Percentiles rank a stretch among this genome's conserved stretches.
Evolutionary conservation across 1,284 basidiomycete genomes (phyloP).

Genomic region (Ceratobasidium papillatum): DNA sequence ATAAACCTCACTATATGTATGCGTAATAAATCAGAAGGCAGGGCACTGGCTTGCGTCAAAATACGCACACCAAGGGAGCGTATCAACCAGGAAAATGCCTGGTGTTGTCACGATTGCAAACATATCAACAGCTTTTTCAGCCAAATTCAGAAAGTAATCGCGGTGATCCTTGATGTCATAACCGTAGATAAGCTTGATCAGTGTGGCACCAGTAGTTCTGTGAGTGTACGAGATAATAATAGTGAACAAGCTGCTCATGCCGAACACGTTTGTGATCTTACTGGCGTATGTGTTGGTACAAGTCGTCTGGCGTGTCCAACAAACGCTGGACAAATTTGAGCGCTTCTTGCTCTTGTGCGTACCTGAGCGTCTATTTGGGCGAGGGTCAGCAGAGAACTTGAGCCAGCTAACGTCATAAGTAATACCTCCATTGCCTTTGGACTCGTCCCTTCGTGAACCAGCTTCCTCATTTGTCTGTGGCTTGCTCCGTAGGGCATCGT

Average conservation of each 20-base stretch:
- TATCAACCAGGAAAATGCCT: constrained; percentile 1
- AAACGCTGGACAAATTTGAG: constrained; percentile 4
- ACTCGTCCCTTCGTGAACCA: constrained; percentile 3
- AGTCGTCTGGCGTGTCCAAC: neutral
- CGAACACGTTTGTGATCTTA: neutral
- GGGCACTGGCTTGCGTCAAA: neutral
- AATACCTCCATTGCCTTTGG: constrained; percentile 18
- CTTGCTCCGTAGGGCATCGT: constrained; percentile 9
- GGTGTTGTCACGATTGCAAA: neutral
- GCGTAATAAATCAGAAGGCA: constrained; percentile 1
- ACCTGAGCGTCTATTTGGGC: neutral
- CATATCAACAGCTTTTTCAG: neutral
- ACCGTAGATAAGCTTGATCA: neutral
- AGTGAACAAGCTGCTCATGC: neutral
- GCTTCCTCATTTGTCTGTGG: neutral
- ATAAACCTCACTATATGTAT: constrained; percentile 12
- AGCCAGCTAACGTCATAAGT: neutral
- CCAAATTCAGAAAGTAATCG: constrained; percentile 8
- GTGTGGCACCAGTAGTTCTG: neutral
- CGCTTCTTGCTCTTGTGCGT: neutral
- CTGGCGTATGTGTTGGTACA: constrained; percentile 7
- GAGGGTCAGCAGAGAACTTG: neutral
- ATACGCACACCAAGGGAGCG: neutral
- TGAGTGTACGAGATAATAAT: neutral
- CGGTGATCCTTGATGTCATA: constrained; percentile 3